Evolutionary conservation across 306 rosid species (phyloP), one percentile per base, ranked within the genome.

Genomic region (Vigna reflexopilosa): DNA sequence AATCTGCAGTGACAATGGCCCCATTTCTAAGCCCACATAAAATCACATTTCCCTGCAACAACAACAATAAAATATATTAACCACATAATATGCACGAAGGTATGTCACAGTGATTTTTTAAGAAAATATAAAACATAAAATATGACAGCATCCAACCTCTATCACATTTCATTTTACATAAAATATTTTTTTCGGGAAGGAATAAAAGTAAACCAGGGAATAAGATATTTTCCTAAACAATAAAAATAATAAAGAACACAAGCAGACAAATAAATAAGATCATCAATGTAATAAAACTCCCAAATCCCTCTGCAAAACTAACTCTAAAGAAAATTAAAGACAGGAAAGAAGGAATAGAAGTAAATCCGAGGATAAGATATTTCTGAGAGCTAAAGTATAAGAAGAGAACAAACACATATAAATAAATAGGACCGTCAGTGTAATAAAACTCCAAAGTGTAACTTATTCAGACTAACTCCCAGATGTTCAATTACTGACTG

Each of bases 11-110:
- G 74, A 92, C 84, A 81, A 92, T 86, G 52, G 93, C 88, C 83
- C 98, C 98, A 85, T 94, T 90, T 91, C 98, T 88, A 61, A 94
- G 93, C 73, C 98, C 98, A 50, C 98, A 94, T 77, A 94, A 81
- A 63, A 92, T 59, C 70, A 82, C 88, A 85, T 90, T 92, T 88
- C 96, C 93, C 98, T 94, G 80, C 85, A 84, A 82, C 19, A 81
- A 64, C 16, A 71, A 24, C 49, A 14, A 75, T 28, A 74, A 72
- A 66, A 78, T 80, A 78, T 19, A 71, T 30, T 71, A 73, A 26
- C 28, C 20, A 57, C 34, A 40, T 38, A 77, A 28, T 34, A 67
- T 16, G 48, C 42, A 70, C 48, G 62, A 12, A 56, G 34, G 11
- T 15, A 80, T 36, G 58, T 49, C 44, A 19, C 20, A 47, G 54